These are phyloP conservation scores for Cymodocea nodosa DNA, from an alignment of 116 monocot species.

Conservation along the genomic window DNA sequence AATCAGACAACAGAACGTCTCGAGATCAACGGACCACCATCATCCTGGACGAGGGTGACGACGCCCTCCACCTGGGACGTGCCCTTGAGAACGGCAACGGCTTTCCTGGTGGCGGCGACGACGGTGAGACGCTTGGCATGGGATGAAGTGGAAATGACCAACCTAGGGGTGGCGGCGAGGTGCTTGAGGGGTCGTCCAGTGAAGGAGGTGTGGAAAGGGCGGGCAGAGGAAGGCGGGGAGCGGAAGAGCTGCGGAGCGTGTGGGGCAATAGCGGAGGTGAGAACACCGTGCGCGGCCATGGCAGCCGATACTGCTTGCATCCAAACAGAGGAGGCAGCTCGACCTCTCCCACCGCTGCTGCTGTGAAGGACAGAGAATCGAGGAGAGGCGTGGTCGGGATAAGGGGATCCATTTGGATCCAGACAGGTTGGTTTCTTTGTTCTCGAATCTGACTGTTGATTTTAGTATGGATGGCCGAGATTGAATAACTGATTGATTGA, in stretches of 20 bases:
- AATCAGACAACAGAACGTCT: background rate
- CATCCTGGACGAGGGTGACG: slow-evolving; percentile 75
- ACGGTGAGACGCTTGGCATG: slow-evolving; percentile 18
- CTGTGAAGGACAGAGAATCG: no score
- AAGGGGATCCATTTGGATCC: no score
- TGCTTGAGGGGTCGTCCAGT: slow-evolving; percentile 17
- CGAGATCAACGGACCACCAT: slow-evolving; percentile 24
- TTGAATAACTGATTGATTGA: background rate
- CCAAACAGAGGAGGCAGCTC: no score
- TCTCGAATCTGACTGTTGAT: background rate
- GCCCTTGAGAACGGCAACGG: slow-evolving; percentile 87
- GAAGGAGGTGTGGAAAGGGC: slow-evolving; percentile 27
- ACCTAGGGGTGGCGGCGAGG: background rate
- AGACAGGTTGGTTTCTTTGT: no score
- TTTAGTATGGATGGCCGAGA: background rate
- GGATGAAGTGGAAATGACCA: slow-evolving; percentile 3
- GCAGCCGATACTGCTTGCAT: slow-evolving; percentile 2
- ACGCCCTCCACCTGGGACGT: slow-evolving; percentile 71
- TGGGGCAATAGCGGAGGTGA: background rate
- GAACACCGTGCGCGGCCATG: slow-evolving; percentile 40
- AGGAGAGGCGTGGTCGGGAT: no score
- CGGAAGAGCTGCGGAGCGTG: slow-evolving; percentile 3
- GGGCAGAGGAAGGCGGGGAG: slow-evolving; percentile 25
- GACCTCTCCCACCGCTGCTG: no score
- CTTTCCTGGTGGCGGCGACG: slow-evolving; percentile 60